phyloP scores from a whole-genome alignment of 306 rosid species.

The Nissolia schottii region DNA sequence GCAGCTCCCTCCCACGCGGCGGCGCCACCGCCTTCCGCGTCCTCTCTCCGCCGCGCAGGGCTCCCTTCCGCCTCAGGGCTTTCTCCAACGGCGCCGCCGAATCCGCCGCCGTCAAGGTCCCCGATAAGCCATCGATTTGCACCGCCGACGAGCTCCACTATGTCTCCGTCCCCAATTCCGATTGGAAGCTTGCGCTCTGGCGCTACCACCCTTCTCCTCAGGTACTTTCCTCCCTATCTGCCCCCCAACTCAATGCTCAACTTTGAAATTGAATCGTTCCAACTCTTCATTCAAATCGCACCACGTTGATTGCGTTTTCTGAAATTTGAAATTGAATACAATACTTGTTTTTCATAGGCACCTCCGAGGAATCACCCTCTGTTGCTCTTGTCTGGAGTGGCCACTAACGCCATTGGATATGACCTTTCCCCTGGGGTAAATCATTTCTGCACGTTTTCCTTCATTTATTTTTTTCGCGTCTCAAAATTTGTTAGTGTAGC shows the following conservation, averaged over 20 bases:
- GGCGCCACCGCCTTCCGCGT: constrained; percentile 34
- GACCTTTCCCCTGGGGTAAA: constrained; percentile 90
- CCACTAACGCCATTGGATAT: constrained; percentile 95
- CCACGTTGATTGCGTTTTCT: background rate
- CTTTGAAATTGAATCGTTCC: background rate
- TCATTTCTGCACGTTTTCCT: background rate
- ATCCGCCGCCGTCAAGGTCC: constrained; percentile 26
- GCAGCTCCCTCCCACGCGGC: constrained; percentile 43
- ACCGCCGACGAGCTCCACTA: constrained; percentile 97
- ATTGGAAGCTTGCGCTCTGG: constrained; percentile 96
- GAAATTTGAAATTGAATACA: background rate
- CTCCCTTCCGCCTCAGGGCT: constrained; percentile 45
- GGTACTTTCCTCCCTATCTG: constrained; percentile 27
- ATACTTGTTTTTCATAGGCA: constrained; percentile 44
- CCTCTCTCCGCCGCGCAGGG: background rate
- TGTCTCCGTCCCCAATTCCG: constrained; percentile 70
- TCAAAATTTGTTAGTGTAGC: background rate
- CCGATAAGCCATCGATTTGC: constrained; percentile 75
- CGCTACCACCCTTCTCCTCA: constrained; percentile 79
- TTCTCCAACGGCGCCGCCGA: constrained; percentile 41
- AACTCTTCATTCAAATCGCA: background rate
- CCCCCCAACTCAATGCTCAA: background rate
- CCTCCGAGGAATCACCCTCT: constrained; percentile 88
- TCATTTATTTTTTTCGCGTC: background rate
- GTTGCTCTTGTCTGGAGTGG: constrained; percentile 87